Base-by-base conservation (phyloP, 805 yeast genomes). In the Cyberlindnera nakhonratchasimensis region DNA sequence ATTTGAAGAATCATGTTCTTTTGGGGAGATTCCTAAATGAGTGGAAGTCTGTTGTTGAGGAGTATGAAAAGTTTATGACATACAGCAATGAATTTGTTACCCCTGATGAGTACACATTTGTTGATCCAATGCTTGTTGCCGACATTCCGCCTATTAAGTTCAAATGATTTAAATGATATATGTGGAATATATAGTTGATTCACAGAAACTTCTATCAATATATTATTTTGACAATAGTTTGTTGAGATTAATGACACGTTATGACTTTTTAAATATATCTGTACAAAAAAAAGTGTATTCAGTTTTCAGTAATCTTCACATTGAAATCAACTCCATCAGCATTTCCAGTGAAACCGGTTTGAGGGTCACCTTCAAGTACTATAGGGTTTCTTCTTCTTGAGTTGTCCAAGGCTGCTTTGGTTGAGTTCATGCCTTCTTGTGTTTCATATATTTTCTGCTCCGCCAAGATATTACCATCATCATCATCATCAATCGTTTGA, bases 11-110 rank as follows among this genome's bases (percentile, higher is more conserved):
- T 33, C 55, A 52, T 43, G 46, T 52, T 10, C 56, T 53, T 5
- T 52, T 74, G 25, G 82, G 80, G 10, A 69, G 70, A 41, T 64
- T 76, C 8, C 52, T 79, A 39, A 74, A 71, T 51, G 85, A 78
- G 50, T 74, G 80, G 72, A 70, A 72, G 42, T 24, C 43, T 4
- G 58, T 66, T 31, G 72, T 75, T 18, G 71, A 69, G 43, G 83
- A 77, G 49, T 73, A 77, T 68, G 72, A 72, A 42, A 39, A 48
- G 12, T 60, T 39, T 33, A 35, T 44, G 40, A 30, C 44, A 12
- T 67, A 29, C 55, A 72, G 45, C 54, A 53, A 39, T 21, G 49
- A 39, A n/a, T 30, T 34, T 29, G 40, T 39, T 19, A 5, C 35
- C 1, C 24, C 41, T 22, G 50, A 48, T 20, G 52, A 41, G 20